A percentile compares a stretch with the other conserved stretches of the same genome.
These are phyloP conservation scores for Phialophora chinensis DNA, from an alignment of 2,329 filamentous ascomycete genomes.

Conservation along the genomic window DNA sequence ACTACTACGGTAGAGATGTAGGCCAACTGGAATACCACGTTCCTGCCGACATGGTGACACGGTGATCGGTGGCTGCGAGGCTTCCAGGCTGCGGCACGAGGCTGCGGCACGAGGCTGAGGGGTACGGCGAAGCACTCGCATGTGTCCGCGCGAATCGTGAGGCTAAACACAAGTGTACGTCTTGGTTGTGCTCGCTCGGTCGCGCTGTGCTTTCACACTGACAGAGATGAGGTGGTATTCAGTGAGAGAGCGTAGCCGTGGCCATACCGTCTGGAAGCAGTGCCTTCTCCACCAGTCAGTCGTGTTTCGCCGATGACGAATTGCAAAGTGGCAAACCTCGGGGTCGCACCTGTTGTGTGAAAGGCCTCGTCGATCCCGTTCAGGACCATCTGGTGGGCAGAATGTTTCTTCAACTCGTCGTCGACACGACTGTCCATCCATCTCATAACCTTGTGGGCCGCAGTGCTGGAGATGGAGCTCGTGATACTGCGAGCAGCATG, in stretches of 20 bases:
- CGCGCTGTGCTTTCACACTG: neutral
- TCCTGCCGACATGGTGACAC: neutral
- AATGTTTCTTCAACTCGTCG: neutral
- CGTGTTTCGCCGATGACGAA: neutral
- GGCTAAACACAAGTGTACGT: too few relatives aligned
- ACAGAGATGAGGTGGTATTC: neutral
- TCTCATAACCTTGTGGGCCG: neutral
- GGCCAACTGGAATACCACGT: neutral
- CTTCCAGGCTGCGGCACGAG: too few relatives aligned
- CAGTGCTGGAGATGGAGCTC: neutral
- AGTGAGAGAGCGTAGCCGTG: neutral
- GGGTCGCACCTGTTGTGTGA: neutral
- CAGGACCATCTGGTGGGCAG: neutral
- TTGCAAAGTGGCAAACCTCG: neutral
- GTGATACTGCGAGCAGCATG: neutral
- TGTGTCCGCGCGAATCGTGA: too few relatives aligned
- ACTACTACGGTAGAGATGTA: neutral
- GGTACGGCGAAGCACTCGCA: neutral
- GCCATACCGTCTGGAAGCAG: neutral
- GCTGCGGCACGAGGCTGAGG: too few relatives aligned
- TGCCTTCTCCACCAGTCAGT: neutral
- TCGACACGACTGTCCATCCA: neutral
- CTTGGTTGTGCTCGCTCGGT: too few relatives aligned
- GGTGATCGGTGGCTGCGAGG: neutral
- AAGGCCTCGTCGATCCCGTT: neutral